phyloP scores from a whole-genome alignment of 257 asterid genomes.

The Agastache rugosa region DNA sequence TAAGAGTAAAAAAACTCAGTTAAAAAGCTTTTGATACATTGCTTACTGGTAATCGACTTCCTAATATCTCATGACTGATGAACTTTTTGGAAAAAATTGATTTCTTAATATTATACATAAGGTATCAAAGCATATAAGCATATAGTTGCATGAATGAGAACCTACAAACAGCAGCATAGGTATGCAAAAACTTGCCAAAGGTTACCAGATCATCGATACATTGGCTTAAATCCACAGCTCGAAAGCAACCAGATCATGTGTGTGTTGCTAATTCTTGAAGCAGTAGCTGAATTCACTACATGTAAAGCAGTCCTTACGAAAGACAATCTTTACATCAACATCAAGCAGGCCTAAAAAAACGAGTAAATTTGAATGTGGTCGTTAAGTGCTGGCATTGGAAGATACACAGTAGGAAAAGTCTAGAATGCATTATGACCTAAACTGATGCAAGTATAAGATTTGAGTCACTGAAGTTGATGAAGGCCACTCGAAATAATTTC shows the following conservation, averaged over 20 bases:
- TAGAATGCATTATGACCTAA: not conserved
- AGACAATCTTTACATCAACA: not conserved
- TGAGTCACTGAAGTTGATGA: not conserved
- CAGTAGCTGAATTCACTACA: not conserved
- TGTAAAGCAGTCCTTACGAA: not conserved
- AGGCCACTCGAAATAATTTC: not conserved
- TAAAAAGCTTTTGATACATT: too few relatives aligned
- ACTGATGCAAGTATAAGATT: not conserved
- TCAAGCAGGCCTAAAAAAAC: not conserved
- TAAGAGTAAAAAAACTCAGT: too few relatives aligned
- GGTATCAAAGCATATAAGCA: too few relatives aligned
- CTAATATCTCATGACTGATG: too few relatives aligned
- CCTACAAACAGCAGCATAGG: too few relatives aligned
- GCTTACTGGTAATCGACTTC: too few relatives aligned
- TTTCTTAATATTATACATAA: too few relatives aligned
- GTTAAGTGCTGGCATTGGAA: not conserved
- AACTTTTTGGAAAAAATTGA: too few relatives aligned
- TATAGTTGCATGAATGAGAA: too few relatives aligned
- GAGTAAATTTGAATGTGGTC: not conserved
- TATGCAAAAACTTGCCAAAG: too few relatives aligned
- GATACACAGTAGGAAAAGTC: not conserved
- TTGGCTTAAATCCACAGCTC: not conserved
- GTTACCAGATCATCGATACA: too few relatives aligned
- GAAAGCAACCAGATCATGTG: too few relatives aligned
- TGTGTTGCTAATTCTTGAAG: not conserved